Evolutionary conservation across 1,284 basidiomycete species (phyloP).

Genomic region (Apiotrichum mycotoxinovorans): DNA sequence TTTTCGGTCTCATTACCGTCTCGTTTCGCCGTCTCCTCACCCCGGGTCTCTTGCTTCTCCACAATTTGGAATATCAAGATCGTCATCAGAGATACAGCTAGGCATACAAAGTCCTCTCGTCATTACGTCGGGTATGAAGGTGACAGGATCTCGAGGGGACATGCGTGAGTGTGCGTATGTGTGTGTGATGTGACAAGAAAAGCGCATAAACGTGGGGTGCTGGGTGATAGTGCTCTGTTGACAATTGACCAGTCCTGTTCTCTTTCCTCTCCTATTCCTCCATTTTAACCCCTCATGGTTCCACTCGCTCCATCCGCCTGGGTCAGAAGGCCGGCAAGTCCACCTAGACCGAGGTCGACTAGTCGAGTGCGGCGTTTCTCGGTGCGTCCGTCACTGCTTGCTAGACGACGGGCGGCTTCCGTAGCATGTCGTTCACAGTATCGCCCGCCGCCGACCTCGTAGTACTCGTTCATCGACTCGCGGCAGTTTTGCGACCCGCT

Average conservation of each 20-base stretch:
- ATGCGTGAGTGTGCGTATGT: no score
- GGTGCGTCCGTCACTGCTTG: constrained; percentile 6
- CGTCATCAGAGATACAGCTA: constrained; percentile 8
- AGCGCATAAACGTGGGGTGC: not conserved
- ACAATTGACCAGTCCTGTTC: not conserved
- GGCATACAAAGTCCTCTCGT: not conserved
- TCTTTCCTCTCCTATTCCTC: not conserved
- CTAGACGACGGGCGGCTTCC: constrained; percentile 21
- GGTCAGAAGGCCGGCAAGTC: not conserved
- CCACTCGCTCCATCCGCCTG: no score
- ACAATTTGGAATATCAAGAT: constrained; percentile 4
- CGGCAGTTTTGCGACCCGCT: constrained; percentile 31
- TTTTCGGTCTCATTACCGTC: no score
- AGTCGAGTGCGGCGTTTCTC: constrained; percentile 19
- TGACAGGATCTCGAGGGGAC: not conserved
- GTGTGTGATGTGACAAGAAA: not conserved
- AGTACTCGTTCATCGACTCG: constrained; percentile 62
- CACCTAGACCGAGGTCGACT: constrained; percentile 4
- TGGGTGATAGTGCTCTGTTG: not conserved
- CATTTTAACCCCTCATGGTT: not conserved
- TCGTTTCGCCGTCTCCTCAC: no score
- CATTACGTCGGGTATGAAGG: not conserved
- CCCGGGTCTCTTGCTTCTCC: no score
- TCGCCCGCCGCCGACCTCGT: constrained; percentile 76
- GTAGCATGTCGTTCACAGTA: constrained; percentile 71